Evolutionary conservation across 1,139 yeast species (phyloP), one percentile per base, ranked within the genome.

Genomic region (Geotrichum aggregatum): DNA sequence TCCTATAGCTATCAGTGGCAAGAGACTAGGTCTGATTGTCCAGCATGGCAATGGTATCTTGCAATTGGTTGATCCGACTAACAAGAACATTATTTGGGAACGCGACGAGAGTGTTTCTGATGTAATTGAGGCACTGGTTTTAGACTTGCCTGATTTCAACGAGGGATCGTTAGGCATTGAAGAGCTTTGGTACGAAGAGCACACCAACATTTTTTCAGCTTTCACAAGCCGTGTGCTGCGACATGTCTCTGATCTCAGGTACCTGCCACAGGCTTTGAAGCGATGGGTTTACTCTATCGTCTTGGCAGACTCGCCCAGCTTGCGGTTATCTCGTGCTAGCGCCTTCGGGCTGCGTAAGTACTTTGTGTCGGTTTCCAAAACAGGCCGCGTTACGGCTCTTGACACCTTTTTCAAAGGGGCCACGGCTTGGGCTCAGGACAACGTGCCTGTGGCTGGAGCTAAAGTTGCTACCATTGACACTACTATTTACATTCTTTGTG

Each of bases 291-390:
- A 18, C 39, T 1, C 45, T 22, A 38, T 40, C 7, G 40, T 48
- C 21, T 35, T 39, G 2, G 35, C 33, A 5, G 48, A 50, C n/a
- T 42, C 49, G 3, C 40, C 41, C 2, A 44, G 42, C 13, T 26
- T 26, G 10, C 47, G 35, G 18, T 28, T 47, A 11, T 26, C 38
- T 11, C 47, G 49, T n/a, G 39, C 47, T n/a, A 66, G 65, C 39
- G 62, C 67, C 21, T 80, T 80, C 68, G 85, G 85, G 0, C 73
- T 78, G 54, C 64, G 71, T 22, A 80, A 82, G 59, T 63, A 66
- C 8, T 62, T 82, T 34, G 68, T 80, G 1, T 71, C 74, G 0
- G 72, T 76, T 1, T 74, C 82, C 0, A 60, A 61, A 13, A 61
- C 64, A 33, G 80, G 80, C 3, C 69, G 70, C 44, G 55, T 78